Evolutionary conservation across 2,329 filamentous ascomycete genomes (phyloP), one percentile per base, ranked within the genome.

Genomic region (Pseudodiploospora longispora): DNA sequence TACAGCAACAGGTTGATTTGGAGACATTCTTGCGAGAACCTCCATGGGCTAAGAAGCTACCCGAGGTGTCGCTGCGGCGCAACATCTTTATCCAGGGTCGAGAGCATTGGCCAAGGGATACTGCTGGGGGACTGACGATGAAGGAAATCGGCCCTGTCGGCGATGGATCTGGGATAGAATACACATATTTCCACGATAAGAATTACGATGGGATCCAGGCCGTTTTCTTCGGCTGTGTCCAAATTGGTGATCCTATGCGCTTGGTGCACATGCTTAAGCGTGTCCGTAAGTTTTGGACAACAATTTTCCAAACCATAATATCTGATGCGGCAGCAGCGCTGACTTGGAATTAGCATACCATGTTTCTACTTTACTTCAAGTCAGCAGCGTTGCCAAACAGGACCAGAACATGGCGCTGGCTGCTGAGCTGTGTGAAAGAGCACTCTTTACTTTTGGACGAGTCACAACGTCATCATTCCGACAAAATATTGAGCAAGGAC

Each of bases 391-490:
- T 40, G 89, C 89, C 9, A 91, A 93, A 60, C 86, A 95, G 52
- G 88, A 96, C 59, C 81, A 88, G 42, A 93, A 97, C 59, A 83
- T 89, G 60, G 80, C 90, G 1, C 78, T 93, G 4, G 83, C 91
- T 0, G 84, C 87, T 4, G 90, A 97, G 56, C 76, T 97, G 2
- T 80, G 94, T 43, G 91, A 97, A 66, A 79, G 93, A 38, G 90
- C 91, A 0, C 75, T 98, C 5, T 97, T 96, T 67, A 86, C 87
- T 0, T 91, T 97, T 59, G 93, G 91, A n/a, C 80, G 91, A 33
- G 86, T 89, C 4, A 82, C 88, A 0, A 82, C 93, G 47, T 91
- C 87, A 6, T 80, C 85, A 0, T 98, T 97, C 61, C 75, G 83
- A 6, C 78, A 79, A 44, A 82, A 83, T 50, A 65, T 98, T 5